phyloP scores from a whole-genome alignment of 1,284 basidiomycete genomes.

The Tausonia pullulans region DNA sequence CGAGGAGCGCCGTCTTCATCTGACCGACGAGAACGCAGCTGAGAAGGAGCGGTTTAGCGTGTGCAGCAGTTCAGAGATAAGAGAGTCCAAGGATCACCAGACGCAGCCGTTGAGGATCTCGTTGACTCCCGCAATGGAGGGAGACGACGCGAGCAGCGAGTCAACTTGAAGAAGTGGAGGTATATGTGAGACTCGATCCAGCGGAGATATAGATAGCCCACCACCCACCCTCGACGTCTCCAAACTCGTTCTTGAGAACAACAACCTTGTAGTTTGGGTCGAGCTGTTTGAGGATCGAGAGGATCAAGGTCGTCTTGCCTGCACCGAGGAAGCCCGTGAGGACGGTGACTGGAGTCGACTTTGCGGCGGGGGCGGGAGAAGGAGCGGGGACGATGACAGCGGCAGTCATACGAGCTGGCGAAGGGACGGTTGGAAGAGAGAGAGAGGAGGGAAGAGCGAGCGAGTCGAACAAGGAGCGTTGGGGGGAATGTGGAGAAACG shows the following conservation, averaged over 20 bases:
- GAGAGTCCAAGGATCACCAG: conserved; percentile 37
- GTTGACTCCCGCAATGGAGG: neutral
- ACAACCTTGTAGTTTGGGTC: conserved; percentile 43
- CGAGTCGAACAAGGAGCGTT: no score
- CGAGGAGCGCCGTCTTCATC: conserved; percentile 75
- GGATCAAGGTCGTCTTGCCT: conserved; percentile 43
- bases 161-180: neutral
- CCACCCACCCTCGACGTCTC: conserved; percentile 57
- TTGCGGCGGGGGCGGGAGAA: neutral
- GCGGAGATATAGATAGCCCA: neutral
- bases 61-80: conserved; percentile 37
- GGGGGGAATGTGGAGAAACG: no score
- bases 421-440: no score
- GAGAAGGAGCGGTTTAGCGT: no score
- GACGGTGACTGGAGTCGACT: conserved; percentile 13
- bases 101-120: conserved; percentile 79
- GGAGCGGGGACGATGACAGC: neutral
- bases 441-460: no score
- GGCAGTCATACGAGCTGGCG: no score
- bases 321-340: conserved; percentile 25
- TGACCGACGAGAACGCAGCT: conserved; percentile 75
- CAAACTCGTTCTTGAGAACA: conserved; percentile 79
- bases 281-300: conserved; percentile 53
- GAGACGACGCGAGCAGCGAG: conserved; percentile 6
- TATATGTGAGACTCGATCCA: neutral